phyloP scores from a whole-genome alignment of 768 basidiomycete genomes.

The Naematelia encephala region DNA sequence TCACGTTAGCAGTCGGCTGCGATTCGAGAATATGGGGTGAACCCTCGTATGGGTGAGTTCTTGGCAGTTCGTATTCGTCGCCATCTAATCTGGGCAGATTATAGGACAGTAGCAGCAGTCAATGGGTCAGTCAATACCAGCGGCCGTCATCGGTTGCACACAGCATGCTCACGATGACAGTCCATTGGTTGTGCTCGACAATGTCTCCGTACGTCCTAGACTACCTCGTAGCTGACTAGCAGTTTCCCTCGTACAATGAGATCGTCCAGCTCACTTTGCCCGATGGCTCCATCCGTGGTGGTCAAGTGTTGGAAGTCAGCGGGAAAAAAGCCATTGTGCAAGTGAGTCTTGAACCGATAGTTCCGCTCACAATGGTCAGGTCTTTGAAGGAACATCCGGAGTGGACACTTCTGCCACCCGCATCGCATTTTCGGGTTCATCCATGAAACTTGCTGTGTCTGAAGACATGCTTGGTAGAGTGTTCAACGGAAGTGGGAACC shows the following conservation, averaged over 20 bases:
- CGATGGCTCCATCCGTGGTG: conserved; percentile 90
- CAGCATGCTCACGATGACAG: conserved; percentile 52
- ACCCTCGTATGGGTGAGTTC: conserved; percentile 26
- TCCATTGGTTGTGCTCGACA: conserved; percentile 93
- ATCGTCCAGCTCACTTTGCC: conserved; percentile 93
- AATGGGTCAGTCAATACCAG: conserved; percentile 69
- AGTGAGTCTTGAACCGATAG: conserved; percentile 21
- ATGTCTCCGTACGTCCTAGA: conserved; percentile 74
- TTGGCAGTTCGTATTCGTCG: conserved; percentile 5
- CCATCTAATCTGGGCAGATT: conserved; percentile 59
- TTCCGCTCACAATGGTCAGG: conserved; percentile 47
- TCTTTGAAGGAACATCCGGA: conserved; percentile 96
- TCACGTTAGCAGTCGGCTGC: conserved; percentile 29
- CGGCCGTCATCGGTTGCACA: neutral
- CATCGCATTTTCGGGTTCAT: conserved; percentile 95
- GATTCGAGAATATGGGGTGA: conserved; percentile 36
- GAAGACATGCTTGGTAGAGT: conserved; percentile 99
- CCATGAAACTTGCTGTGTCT: conserved; percentile 97
- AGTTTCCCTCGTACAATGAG: conserved; percentile 98
- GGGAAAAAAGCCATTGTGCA: conserved; percentile 99
- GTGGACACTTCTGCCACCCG: conserved; percentile 97
- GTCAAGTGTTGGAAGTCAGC: conserved; percentile 95
- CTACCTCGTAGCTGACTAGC: conserved; percentile 10
- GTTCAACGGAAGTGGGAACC: conserved; percentile 97
- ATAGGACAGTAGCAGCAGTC: conserved; percentile 96